Base-by-base conservation (phyloP, 192 early-diverging fungal species). In the Coemansia sp. region DNA sequence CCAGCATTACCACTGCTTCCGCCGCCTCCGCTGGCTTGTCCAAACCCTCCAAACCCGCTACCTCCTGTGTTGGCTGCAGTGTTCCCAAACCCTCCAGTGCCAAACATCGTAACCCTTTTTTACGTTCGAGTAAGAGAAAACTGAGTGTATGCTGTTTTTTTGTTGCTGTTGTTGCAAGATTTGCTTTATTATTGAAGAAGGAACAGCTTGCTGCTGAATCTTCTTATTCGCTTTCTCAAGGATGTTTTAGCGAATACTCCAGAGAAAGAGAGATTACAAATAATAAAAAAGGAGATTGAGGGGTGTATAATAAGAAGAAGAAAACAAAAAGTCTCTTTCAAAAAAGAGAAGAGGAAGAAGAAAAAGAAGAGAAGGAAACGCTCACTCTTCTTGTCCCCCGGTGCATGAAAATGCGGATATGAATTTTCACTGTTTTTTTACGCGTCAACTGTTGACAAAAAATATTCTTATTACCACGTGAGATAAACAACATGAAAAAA, bases 31-130 rank as follows among this genome's bases (percentile, higher is more conserved):
- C 32, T 67, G 8, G 69, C 51, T n/a, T 43, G 40, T 32, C 76
- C 76, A 21, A 68, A 73, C 36, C 71, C 65, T 36, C 56, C 66
- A 49, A 61, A 64, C 39, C 62, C 70, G 10, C 66, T 71, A 15
- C 63, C n/a, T 55, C 77, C 71, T 22, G 66, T 41, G 43, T 46
- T 55, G 26, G 63, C 52, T 22, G 48, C 66, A 8, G 54, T 52
- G 26, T 64, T 42, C 5, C 69, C 69, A 26, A 74, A 75, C n/a
- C 47, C 62, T 56, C 80, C 59, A 26, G 75, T 73, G 48, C 75
- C 68, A 68, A 82, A 82, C 76, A 76, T 77, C 32, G 13, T 58
- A 26, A 40, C 6, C 10, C 15, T 10, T 19, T 40, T 10, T 21
- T 16, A 37, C 13, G 9, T 64, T 49, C 32, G 32, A 32, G 32